Percentiles rank a stretch among this genome's conserved stretches.
These are phyloP conservation scores for Sporothrix euskadiensis DNA, from an alignment of 2,329 filamentous ascomycete species.

Conservation along the genomic window DNA sequence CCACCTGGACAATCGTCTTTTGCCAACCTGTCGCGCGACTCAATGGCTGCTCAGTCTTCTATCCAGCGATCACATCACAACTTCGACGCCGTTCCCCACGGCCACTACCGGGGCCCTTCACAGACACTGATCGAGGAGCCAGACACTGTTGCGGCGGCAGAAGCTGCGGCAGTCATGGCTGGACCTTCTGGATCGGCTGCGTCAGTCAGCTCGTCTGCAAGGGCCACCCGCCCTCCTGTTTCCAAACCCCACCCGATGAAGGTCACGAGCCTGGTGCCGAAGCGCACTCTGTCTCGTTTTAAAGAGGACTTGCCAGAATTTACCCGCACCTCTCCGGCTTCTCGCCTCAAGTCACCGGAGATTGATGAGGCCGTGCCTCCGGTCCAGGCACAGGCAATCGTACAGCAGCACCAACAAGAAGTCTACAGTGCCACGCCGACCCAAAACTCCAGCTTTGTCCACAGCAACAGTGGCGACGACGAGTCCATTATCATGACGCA, in stretches of 20 bases:
- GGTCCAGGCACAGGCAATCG: slow-evolving; percentile 31
- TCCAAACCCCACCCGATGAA: slow-evolving; percentile 38
- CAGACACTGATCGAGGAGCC: slow-evolving; percentile 15
- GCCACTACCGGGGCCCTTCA: neutral
- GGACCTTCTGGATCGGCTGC: slow-evolving; percentile 42
- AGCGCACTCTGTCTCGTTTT: slow-evolving; percentile 86
- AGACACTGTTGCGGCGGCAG: slow-evolving; percentile 10
- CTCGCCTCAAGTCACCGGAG: slow-evolving; percentile 76
- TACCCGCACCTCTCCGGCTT: slow-evolving; percentile 81
- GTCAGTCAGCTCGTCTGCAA: slow-evolving; percentile 40
- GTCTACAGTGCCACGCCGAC: slow-evolving; percentile 30
- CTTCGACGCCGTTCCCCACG: slow-evolving; percentile 1
- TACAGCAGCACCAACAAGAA: slow-evolving; percentile 12
- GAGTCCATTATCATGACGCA: slow-evolving; percentile 26
- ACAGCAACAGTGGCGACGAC: slow-evolving; percentile 37
- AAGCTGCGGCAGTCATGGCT: slow-evolving; percentile 39
- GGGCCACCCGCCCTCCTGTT: neutral
- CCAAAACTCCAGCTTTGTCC: neutral
- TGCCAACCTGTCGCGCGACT: slow-evolving; percentile 87
- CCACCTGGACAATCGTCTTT: slow-evolving; percentile 70
- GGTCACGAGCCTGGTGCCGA: slow-evolving; percentile 56
- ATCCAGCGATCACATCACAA: slow-evolving; percentile 13
- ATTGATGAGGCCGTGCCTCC: slow-evolving; percentile 39
- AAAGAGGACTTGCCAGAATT: slow-evolving; percentile 87
- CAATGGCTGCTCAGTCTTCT: slow-evolving; percentile 57